Base-by-base conservation (phyloP, 176 grass and related monocot species). In the Saccharum officinarum region DNA sequence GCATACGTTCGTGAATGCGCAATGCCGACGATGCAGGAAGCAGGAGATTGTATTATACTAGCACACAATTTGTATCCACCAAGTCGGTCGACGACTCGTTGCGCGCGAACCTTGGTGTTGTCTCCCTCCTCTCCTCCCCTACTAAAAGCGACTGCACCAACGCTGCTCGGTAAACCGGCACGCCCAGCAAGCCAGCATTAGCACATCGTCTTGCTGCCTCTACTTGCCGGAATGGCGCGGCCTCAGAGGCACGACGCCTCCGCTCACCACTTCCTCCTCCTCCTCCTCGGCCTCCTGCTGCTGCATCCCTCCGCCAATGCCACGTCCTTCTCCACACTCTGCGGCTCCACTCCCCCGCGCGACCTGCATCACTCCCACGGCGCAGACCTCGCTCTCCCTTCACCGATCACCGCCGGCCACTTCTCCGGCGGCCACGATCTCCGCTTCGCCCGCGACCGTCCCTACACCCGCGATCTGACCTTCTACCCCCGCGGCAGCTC, bases 381-480 rank as follows among this genome's bases (percentile, higher is more conserved):
- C 39, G 10, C 77, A 33, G 16, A 1, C 17, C 15, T 0, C 16
- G 0, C n/a, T 10, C 9, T 49, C 18, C 63, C 62, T 2, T 8
- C 42, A 1, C 4, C 5, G 26, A 68, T 36, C 62, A 36, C 63
- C 78, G 33, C 26, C 18, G 78, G 78, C 10, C 63, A 80, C 42
- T 80, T 80, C 78, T 68, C 78, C 78, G 63, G 78, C 78, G 78
- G 63, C 17, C 2, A 6, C 4, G 18, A 50, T 1, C 78, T 80
- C 63, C 62, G 0, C 17, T 80, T 80, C 78, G 28, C 63, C 41
- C 42, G 5, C 0, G 78, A 47, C 63, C 16, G 18, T 3, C 3
- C 26, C 41, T 7, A 36, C 78, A 12, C 11, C 63, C 62, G 42
- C 17, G 18, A 17, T 0, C 34, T 68, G 8, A 10, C 55, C 45